Evolutionary conservation across 2,329 filamentous ascomycete species (phyloP).

Genomic region (Coniochaeta sp.): DNA sequence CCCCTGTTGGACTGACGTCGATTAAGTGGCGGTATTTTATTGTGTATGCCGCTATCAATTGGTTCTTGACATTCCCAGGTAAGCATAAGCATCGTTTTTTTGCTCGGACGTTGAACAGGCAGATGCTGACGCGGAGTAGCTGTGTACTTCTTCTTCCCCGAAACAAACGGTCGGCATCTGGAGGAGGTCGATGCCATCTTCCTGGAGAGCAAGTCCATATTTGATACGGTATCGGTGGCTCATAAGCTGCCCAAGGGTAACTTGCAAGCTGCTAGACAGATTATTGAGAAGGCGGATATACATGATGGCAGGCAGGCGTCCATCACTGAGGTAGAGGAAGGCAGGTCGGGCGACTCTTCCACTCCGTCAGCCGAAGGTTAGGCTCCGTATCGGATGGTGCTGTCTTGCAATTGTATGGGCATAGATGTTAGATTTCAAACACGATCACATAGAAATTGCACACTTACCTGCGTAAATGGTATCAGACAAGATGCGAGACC

Average conservation of each 20-base stretch:
- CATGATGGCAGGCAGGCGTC: neutral
- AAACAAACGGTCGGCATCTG: constrained; percentile 9
- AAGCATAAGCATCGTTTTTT: too few relatives aligned
- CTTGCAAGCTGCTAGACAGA: neutral
- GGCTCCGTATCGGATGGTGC: too few relatives aligned
- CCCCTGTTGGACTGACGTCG: neutral
- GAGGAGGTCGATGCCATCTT: constrained; percentile 13
- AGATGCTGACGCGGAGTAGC: neutral
- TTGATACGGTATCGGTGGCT: constrained; percentile 10
- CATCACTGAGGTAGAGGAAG: neutral
- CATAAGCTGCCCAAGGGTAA: constrained; percentile 6
- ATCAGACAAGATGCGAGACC: too few relatives aligned
- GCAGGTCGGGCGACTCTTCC: neutral
- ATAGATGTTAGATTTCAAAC: too few relatives aligned
- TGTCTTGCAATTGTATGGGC: too few relatives aligned
- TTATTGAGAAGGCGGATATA: neutral
- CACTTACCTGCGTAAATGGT: too few relatives aligned
- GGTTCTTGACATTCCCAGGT: neutral
- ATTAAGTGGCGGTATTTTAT: neutral
- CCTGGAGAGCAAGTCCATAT: constrained; percentile 8
- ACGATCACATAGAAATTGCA: too few relatives aligned
- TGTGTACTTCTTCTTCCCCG: constrained; percentile 11
- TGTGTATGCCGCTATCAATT: neutral
- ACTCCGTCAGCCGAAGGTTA: neutral
- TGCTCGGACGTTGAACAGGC: too few relatives aligned